Percentiles rank a stretch among this genome's conserved stretches.
These are phyloP conservation scores for Hirsutella minnesotensis DNA, from an alignment of 2,329 filamentous ascomycete species.

Conservation along the genomic window DNA sequence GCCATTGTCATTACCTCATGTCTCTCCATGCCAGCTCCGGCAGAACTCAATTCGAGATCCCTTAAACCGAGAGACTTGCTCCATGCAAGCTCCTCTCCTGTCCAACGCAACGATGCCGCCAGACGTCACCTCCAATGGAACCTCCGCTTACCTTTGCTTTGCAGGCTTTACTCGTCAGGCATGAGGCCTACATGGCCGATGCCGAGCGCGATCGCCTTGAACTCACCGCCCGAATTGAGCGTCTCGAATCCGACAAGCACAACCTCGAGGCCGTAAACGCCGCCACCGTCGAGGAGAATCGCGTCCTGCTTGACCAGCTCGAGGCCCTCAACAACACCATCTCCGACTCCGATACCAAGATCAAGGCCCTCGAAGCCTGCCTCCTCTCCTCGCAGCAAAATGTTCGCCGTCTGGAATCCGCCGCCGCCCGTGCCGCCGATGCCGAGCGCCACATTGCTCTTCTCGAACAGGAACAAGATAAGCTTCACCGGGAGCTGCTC, in stretches of 20 bases:
- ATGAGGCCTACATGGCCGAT: constrained; percentile 90
- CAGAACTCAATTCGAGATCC: too few species aligned
- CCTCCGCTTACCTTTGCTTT: constrained; percentile 59
- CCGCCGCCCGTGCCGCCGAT: constrained; percentile 62
- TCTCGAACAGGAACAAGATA: constrained; percentile 71
- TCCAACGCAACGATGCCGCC: neutral
- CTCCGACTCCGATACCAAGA: constrained; percentile 65
- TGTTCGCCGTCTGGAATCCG: constrained; percentile 59
- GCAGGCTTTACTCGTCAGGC: constrained; percentile 80
- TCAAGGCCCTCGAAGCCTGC: constrained; percentile 64
- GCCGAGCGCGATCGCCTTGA: constrained; percentile 73
- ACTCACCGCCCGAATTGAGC: constrained; percentile 61
- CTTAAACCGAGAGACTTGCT: too few species aligned
- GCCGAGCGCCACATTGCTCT: constrained; percentile 70
- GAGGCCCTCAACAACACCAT: constrained; percentile 74
- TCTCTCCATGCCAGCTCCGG: neutral
- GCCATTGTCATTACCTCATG: neutral
- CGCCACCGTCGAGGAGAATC: constrained; percentile 71
- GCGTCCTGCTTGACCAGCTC: constrained; percentile 67
- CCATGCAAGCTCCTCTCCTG: neutral
- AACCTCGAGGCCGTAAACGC: constrained; percentile 67
- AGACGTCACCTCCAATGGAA: constrained; percentile 6
- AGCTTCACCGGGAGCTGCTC: constrained; percentile 55
- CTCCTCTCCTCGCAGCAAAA: constrained; percentile 69
- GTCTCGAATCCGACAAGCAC: constrained; percentile 62